These are phyloP conservation scores for Serendipita sp. DNA, from an alignment of 768 basidiomycete species.

Conservation along the genomic window DNA sequence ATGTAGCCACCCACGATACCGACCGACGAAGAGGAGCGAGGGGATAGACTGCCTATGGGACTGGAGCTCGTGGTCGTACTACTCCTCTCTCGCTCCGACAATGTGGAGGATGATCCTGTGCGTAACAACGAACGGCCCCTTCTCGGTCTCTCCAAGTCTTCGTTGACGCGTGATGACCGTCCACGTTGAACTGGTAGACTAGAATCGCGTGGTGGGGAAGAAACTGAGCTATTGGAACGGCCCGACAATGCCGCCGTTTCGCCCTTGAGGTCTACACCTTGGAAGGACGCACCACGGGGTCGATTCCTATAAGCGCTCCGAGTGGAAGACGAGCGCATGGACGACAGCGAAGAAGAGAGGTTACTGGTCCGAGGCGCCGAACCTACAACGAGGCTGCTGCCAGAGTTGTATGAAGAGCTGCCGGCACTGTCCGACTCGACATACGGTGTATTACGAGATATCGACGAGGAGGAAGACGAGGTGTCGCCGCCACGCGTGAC, in stretches of 20 bases:
- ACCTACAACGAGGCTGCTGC: background rate
- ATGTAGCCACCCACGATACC: conserved; percentile 1
- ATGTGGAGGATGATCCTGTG: background rate
- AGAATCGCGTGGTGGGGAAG: background rate
- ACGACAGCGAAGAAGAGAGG: background rate
- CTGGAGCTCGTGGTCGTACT: background rate
- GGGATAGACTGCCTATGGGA: background rate
- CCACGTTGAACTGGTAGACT: background rate
- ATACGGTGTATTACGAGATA: background rate
- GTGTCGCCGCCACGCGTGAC: background rate
- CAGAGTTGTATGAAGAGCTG: background rate
- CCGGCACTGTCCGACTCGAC: background rate
- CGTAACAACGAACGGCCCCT: conserved; percentile 3
- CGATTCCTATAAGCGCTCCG: background rate
- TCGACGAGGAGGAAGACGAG: background rate
- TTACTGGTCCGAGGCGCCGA: background rate
- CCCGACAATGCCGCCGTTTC: background rate
- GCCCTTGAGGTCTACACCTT: background rate
- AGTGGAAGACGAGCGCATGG: background rate
- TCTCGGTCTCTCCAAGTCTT: conserved; percentile 1
- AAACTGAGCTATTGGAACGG: background rate
- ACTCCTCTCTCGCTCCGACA: conserved; percentile 1
- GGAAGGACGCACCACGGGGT: conserved; percentile 1
- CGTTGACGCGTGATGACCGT: background rate
- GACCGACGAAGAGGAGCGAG: background rate